phyloP scores from a whole-genome alignment of 2,329 filamentous ascomycete species.

The Aspergillus quadrilineatus region DNA sequence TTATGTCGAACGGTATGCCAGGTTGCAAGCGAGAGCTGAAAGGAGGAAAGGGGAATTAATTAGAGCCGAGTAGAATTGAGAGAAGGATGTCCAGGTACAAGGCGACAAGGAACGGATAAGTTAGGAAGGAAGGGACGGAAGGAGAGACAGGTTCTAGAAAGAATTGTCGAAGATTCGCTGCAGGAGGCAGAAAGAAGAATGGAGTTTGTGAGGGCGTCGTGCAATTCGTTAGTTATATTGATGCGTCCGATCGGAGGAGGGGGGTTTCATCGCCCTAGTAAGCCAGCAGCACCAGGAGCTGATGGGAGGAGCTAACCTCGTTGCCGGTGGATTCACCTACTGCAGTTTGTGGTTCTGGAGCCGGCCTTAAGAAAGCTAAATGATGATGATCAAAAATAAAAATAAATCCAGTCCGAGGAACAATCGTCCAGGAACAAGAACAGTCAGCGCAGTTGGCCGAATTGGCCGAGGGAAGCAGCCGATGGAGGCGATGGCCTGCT shows the following conservation, averaged over 20 bases:
- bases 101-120: slow-evolving; percentile 4
- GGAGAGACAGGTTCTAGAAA: slow-evolving; percentile 10
- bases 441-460: neutral
- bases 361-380: slow-evolving; percentile 1
- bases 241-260: slow-evolving; percentile 22
- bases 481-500: neutral
- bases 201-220: slow-evolving; percentile 13
- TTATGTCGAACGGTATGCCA: neutral
- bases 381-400: slow-evolving; percentile 4
- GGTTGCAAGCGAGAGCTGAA: neutral
- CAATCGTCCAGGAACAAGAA: slow-evolving; percentile 1
- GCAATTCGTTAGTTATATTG: slow-evolving; percentile 23
- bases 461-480: slow-evolving; percentile 1
- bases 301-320: slow-evolving; percentile 19
- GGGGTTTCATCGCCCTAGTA: slow-evolving; percentile 8
- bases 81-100: slow-evolving; percentile 6
- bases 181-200: slow-evolving; percentile 7
- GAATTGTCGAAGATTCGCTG: slow-evolving; percentile 6
- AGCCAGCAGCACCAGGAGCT: slow-evolving; percentile 11
- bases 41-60: slow-evolving; percentile 3
- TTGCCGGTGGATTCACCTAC: slow-evolving; percentile 14
- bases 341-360: slow-evolving; percentile 2
- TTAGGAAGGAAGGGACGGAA: slow-evolving; percentile 1
- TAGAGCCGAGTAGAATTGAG: slow-evolving; percentile 3
- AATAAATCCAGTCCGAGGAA: neutral